Conservation (phyloP, 768 basidiomycete genomes). For the Phanerochaete sordida region DNA sequence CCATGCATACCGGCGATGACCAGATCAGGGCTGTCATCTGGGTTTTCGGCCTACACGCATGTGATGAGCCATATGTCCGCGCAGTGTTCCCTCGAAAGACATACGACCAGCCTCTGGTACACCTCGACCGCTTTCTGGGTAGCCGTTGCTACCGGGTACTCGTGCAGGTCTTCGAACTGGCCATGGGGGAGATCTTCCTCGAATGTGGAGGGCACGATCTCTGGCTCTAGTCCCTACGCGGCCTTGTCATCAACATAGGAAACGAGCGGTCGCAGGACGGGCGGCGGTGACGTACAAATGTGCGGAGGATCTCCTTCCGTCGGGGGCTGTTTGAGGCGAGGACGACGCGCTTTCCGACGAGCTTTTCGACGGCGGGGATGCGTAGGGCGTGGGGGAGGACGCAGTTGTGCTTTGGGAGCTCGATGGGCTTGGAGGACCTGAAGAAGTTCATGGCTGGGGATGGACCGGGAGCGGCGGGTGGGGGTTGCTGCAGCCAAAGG, state of each 20-base stretch:
- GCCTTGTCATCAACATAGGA: background rate
- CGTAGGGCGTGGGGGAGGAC: slow-evolving; percentile 64
- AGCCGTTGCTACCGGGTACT: slow-evolving; percentile 76
- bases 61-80: background rate
- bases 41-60: slow-evolving; percentile 39
- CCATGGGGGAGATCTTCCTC: slow-evolving; percentile 68
- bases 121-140: slow-evolving; percentile 83
- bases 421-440: slow-evolving; percentile 15
- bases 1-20: slow-evolving; percentile 62
- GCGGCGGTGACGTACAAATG: slow-evolving; percentile 53
- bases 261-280: background rate
- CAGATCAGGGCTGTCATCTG: slow-evolving; percentile 72
- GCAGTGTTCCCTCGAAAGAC: slow-evolving; percentile 18
- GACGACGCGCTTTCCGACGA: slow-evolving; percentile 73
- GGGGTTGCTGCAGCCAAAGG: background rate
- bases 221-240: slow-evolving; percentile 57
- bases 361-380: slow-evolving; percentile 59
- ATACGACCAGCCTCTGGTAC: slow-evolving; percentile 74
- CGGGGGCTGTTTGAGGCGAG: slow-evolving; percentile 87
- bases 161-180: slow-evolving; percentile 66
- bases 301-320: slow-evolving; percentile 76
- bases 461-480: background rate
- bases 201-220: slow-evolving; percentile 75
- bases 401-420: slow-evolving; percentile 37
- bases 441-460: slow-evolving; percentile 20